Percentiles rank a stretch among this genome's conserved stretches.
Evolutionary conservation across 306 rosid species (phyloP).

Genomic region (Cicer pinnatifidum): DNA sequence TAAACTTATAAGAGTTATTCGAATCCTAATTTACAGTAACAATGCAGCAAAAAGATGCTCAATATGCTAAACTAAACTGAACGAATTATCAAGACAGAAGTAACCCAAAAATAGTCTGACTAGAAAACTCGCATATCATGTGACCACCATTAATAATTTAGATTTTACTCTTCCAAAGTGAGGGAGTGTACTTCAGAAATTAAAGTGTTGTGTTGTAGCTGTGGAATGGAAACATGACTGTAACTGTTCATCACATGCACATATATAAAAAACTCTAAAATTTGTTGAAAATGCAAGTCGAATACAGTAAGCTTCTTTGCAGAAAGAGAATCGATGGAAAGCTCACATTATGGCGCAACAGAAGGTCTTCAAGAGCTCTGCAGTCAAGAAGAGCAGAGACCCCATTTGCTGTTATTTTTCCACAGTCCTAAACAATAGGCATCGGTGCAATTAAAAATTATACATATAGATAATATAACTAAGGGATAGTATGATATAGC

Average conservation of each 20-base stretch:
- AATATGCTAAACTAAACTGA: slow-evolving; percentile 27
- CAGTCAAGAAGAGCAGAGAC: slow-evolving; percentile 68
- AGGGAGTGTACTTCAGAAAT: not conserved
- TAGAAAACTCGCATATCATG: slow-evolving; percentile 10
- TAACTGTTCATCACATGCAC: slow-evolving; percentile 7
- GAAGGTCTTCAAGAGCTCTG: slow-evolving; percentile 81
- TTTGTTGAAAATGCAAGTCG: slow-evolving; percentile 5
- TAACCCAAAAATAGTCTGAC: slow-evolving; percentile 15
- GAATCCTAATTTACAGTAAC: slow-evolving; percentile 2
- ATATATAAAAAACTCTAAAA: slow-evolving; percentile 10
- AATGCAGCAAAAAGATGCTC: slow-evolving; percentile 31
- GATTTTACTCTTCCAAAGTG: slow-evolving; percentile 13
- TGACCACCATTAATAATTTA: slow-evolving; percentile 7
- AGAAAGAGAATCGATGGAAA: slow-evolving; percentile 12
- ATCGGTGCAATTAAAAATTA: slow-evolving; percentile 35
- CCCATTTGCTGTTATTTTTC: slow-evolving; percentile 72
- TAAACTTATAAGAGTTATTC: slow-evolving; percentile 7
- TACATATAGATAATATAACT: not conserved
- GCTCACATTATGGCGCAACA: slow-evolving; percentile 84
- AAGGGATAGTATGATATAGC: slow-evolving; percentile 23
- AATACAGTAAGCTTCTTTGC: slow-evolving; percentile 2
- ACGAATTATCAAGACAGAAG: slow-evolving; percentile 25
- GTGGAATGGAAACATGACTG: not conserved
- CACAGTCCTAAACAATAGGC: slow-evolving; percentile 68
- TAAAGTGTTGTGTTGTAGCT: not conserved